These are phyloP conservation scores for Debaryomyces subglobosus DNA, from an alignment of 1,139 yeast species.

Conservation along the genomic window DNA sequence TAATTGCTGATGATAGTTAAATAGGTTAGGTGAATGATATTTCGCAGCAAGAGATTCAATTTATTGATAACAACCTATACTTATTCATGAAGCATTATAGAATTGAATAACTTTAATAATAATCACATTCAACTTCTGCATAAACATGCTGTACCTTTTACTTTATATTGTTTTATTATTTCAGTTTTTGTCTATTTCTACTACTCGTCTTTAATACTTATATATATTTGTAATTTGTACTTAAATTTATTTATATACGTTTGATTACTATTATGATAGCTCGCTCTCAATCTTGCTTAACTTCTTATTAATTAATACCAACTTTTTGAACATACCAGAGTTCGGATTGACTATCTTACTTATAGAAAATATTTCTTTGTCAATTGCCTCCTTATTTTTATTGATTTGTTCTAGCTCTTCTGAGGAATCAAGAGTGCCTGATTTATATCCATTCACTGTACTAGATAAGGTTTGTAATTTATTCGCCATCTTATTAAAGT, in stretches of 20 bases:
- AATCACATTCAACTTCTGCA: conserved; percentile 6
- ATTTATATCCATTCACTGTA: not conserved
- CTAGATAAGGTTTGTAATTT: not conserved
- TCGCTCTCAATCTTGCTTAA: conserved; percentile 27
- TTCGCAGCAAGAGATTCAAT: not conserved
- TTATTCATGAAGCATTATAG: conserved; percentile 7
- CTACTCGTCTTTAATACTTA: conserved; percentile 5
- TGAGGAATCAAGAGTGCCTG: not conserved
- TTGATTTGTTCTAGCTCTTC: not conserved
- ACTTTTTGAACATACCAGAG: conserved; percentile 40
- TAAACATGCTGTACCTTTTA: not conserved
- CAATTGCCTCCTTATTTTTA: conserved; percentile 16
- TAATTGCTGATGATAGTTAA: conserved; percentile 65
- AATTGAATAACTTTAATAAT: not conserved
- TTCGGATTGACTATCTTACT: conserved; percentile 40
- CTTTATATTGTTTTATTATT: conserved; percentile 4
- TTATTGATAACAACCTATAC: not conserved
- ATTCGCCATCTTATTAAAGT: conserved; percentile 16
- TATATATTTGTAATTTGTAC: conserved; percentile 7
- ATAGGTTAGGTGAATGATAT: conserved; percentile 1
- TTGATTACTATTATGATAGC: conserved; percentile 8
- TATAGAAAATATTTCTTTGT: conserved; percentile 17
- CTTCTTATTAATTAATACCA: conserved; percentile 35
- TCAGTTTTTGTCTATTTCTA: conserved; percentile 5
- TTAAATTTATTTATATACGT: not conserved